Conservation (phyloP, 805 yeast species). For the Metschnikowia baotianmanensis region DNA sequence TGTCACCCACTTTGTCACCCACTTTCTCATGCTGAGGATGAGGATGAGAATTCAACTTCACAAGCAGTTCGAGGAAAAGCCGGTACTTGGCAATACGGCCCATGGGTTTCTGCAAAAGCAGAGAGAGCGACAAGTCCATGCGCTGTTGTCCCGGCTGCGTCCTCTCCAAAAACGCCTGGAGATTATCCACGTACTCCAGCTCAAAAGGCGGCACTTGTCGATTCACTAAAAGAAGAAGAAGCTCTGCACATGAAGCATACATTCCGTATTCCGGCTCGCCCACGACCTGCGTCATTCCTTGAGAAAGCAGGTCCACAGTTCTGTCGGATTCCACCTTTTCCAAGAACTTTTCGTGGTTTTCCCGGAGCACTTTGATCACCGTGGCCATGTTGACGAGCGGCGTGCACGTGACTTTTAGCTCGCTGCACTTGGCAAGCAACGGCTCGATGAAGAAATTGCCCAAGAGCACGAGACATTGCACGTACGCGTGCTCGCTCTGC, state of each 20-base stretch:
- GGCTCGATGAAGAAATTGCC: constrained; percentile 15
- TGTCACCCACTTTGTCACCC: no score
- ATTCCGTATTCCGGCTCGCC: constrained; percentile 51
- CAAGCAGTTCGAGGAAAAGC: constrained; percentile 11
- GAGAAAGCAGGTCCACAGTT: constrained; percentile 23
- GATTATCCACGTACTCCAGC: constrained; percentile 9
- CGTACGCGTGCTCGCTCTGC: constrained; percentile 12
- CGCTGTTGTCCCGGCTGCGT: constrained; percentile 14
- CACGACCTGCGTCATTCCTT: constrained; percentile 81
- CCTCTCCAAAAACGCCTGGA: constrained; percentile 14
- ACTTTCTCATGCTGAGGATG: no score
- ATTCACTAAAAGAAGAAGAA: constrained; percentile 8
- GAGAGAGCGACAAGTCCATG: constrained; percentile 16
- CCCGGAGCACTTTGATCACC: constrained; percentile 5
- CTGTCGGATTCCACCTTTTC: not conserved
- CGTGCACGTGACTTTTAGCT: constrained; percentile 12
- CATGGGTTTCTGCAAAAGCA: constrained; percentile 17
- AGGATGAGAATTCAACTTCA: constrained; percentile 5
- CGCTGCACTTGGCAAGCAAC: constrained; percentile 8
- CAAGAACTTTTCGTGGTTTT: constrained; percentile 11
- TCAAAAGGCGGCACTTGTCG: constrained; percentile 12
- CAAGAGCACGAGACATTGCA: constrained; percentile 12
- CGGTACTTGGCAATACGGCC: constrained; percentile 17
- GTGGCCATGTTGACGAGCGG: constrained; percentile 11
- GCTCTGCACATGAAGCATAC: constrained; percentile 12